Evolutionary conservation across 768 basidiomycete genomes (phyloP).

Genomic region (Baorangia bicolor): DNA sequence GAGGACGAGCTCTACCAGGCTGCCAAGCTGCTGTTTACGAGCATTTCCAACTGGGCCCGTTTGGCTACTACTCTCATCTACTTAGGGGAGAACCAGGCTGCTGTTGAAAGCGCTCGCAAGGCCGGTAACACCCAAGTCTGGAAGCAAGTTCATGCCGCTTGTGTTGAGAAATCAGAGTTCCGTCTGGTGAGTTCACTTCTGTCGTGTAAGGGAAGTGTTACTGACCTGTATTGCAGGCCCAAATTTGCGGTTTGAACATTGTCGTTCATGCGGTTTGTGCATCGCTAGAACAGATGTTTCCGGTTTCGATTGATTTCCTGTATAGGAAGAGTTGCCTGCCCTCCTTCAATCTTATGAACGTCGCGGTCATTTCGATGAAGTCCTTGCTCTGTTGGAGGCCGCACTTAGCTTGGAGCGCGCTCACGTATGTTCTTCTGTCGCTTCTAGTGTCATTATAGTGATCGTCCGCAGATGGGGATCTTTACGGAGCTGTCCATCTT

Average conservation of each 20-base stretch:
- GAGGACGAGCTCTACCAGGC: constrained; percentile 98
- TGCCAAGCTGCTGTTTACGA: constrained; percentile 90
- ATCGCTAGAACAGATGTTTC: constrained; percentile 9
- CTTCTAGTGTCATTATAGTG: constrained; percentile 3
- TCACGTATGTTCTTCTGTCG: constrained; percentile 51
- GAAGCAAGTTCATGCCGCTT: constrained; percentile 99
- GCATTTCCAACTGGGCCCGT: constrained; percentile 99
- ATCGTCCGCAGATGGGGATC: constrained; percentile 75
- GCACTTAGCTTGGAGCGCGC: constrained; percentile 96
- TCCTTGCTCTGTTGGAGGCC: constrained; percentile 88
- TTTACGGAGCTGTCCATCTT: constrained; percentile 93
- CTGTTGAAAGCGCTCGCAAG: constrained; percentile 98
- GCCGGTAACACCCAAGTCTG: constrained; percentile 99
- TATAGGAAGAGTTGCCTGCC: constrained; percentile 72
- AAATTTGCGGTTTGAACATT: constrained; percentile 98
- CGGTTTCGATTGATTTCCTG: not conserved
- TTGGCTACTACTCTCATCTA: constrained; percentile 98
- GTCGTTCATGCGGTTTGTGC: constrained; percentile 77
- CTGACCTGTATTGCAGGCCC: constrained; percentile 52
- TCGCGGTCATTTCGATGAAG: constrained; percentile 91
- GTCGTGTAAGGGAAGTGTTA: not conserved
- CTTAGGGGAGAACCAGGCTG: constrained; percentile 95
- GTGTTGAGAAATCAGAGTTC: constrained; percentile 97
- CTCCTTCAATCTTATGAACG: constrained; percentile 84
- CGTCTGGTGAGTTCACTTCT: constrained; percentile 58